phyloP scores from a whole-genome alignment of 257 asterid genomes.

The Coffea canephora region DNA sequence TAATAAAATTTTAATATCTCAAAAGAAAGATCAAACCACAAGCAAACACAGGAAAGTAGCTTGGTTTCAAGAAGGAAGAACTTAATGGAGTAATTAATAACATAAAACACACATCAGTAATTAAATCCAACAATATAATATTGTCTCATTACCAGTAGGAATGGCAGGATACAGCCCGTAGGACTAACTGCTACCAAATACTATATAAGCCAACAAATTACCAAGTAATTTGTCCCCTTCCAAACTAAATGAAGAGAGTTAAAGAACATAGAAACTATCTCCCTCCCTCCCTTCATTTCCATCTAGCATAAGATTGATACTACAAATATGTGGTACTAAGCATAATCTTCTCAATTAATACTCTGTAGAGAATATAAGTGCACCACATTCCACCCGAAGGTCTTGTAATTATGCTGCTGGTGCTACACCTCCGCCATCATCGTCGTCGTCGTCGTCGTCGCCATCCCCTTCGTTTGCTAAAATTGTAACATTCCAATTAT shows the following conservation, averaged over 20 bases:
- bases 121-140: too few relatives aligned
- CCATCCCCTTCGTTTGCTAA: slow-evolving; percentile 4
- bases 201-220: neutral
- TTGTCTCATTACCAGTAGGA: neutral
- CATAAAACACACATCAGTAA: neutral
- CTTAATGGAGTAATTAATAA: neutral
- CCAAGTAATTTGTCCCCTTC: neutral
- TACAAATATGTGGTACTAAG: neutral
- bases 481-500: neutral
- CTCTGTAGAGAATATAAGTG: neutral
- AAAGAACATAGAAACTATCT: neutral
- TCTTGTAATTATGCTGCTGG: slow-evolving; percentile 17
- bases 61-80: neutral
- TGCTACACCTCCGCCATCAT: slow-evolving; percentile 20
- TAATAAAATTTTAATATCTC: neutral
- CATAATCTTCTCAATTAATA: neutral
- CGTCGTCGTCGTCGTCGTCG: slow-evolving; percentile 16
- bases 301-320: neutral
- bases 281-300: neutral
- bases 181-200: neutral
- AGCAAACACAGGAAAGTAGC: neutral
- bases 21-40: too few relatives aligned
- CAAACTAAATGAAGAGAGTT: neutral
- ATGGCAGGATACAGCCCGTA: neutral
- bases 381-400: neutral